Evolutionary conservation across 495 filamentous ascomycete species (phyloP), one percentile per base, ranked within the genome.

Genomic region (Penicillium parvum): DNA sequence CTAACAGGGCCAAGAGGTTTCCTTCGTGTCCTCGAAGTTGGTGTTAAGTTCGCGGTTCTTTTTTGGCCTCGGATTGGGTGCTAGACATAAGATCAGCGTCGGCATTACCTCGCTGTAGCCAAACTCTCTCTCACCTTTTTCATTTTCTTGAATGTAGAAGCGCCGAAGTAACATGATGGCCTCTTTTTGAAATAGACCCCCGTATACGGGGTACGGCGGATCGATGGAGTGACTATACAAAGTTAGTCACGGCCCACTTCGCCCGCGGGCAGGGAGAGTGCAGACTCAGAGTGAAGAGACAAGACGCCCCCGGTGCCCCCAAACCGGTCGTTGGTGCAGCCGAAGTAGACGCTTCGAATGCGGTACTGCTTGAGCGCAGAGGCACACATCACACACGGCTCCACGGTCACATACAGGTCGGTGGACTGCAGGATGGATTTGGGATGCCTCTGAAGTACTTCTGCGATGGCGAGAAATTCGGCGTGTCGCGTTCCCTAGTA

Each of bases 301-400:
- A 98, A 75, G 1, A 97, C 91, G 25, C 92, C 90, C 5, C 94
- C 92, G 30, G 86, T 94, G 20, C 92, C 92, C 11, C 92, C 92
- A 69, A 98, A 98, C 32, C 91, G 83, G 55, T 96, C 92, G 68
- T 98, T 98, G 33, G 81, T 73, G 45, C 89, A 94, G n/a, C 92
- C 94, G 63, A 86, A 97, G 64, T 86, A 96, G 2, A 97, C 92
- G 38, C 76, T 79, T 40, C 83, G 75, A 56, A 98, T 84, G 5
- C 77, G 73, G 38, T 88, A 79, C 60, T 97, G 94, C 20, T 86
- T 81, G 21, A 98, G 75, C 19, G 90, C 77, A n/a, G 88, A 89
- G 2, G 92, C 91, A 57, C 92, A 98, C 92, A 98, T 98, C 55
- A 98, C 82, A 60, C 92, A 98, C 2, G 92, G 92, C 60, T 98